Conservation (phyloP, 2,329 filamentous ascomycete genomes). For the Celoporthe dispersa region DNA sequence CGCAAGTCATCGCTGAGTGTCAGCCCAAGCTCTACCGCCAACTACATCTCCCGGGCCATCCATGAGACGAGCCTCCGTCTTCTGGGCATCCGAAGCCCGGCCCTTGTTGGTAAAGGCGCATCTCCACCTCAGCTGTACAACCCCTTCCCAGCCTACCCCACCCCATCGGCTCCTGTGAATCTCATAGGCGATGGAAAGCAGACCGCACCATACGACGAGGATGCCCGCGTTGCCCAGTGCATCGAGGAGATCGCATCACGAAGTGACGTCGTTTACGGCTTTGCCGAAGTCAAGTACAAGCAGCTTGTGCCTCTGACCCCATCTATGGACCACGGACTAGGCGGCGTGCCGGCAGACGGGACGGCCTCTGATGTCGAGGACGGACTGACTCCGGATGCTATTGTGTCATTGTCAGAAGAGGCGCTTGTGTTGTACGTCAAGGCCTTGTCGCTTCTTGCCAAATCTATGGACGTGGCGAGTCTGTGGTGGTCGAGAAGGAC, state of each 20-base stretch:
- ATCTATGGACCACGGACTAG: slow-evolving; percentile 72
- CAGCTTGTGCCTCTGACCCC: slow-evolving; percentile 91
- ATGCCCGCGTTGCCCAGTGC: slow-evolving; percentile 74
- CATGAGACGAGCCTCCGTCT: slow-evolving; percentile 84
- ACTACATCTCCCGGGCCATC: slow-evolving; percentile 91
- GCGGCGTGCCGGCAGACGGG: slow-evolving; percentile 62
- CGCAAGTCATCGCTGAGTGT: slow-evolving; percentile 79
- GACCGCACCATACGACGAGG: slow-evolving; percentile 72
- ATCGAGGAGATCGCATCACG: slow-evolving; percentile 92
- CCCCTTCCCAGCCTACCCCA: slow-evolving; percentile 84
- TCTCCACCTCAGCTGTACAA: slow-evolving; percentile 79
- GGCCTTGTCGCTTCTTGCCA: slow-evolving; percentile 83
- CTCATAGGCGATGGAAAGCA: slow-evolving; percentile 71
- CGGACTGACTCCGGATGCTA: slow-evolving; percentile 81
- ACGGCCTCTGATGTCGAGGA: slow-evolving; percentile 70
- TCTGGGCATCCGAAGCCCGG: slow-evolving; percentile 72
- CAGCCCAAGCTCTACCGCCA: slow-evolving; percentile 74
- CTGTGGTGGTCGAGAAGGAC: slow-evolving; percentile 87
- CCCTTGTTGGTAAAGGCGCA: slow-evolving; percentile 64
- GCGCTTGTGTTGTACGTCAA: slow-evolving; percentile 96
- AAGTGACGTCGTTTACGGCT: slow-evolving; percentile 95
- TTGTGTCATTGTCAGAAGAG: slow-evolving; percentile 88
- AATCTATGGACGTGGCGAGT: slow-evolving; percentile 93
- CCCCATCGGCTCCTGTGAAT: slow-evolving; percentile 62
- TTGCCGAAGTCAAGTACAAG: slow-evolving; percentile 98